Evolutionary conservation across 495 filamentous ascomycete species (phyloP).

Genomic region (Hyaloscypha variabilis): DNA sequence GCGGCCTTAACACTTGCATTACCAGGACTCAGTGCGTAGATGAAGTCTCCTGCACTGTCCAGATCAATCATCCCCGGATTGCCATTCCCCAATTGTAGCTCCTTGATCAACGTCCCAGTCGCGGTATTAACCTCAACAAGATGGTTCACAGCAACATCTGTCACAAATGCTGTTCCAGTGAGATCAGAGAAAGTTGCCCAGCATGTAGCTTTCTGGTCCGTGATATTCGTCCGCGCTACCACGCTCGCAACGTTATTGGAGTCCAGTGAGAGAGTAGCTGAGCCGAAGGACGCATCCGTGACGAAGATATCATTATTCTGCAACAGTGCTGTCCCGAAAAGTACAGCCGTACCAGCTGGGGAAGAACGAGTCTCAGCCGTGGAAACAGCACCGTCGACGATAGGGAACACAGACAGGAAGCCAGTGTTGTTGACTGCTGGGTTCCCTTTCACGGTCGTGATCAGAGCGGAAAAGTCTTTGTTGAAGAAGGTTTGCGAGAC

Average conservation of each 20-base stretch:
- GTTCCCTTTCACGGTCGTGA: conserved; percentile 61
- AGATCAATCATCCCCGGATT: conserved; percentile 59
- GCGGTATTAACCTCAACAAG: conserved; percentile 53
- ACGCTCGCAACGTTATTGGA: conserved; percentile 28
- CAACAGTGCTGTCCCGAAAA: conserved; percentile 55
- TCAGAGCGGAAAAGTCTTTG: conserved; percentile 48
- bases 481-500: conserved; percentile 60
- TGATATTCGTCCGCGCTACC: conserved; percentile 38
- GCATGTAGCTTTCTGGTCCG: conserved; percentile 56
- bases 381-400: conserved; percentile 34
- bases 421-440: conserved; percentile 53
- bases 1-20: conserved; percentile 47
- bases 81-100: conserved; percentile 34
- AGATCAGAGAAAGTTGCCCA: conserved; percentile 48
- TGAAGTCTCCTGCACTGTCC: conserved; percentile 47
- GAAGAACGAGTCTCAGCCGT: conserved; percentile 37
- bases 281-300: conserved; percentile 60
- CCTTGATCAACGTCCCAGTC: conserved; percentile 44
- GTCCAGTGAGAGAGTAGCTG: conserved; percentile 40
- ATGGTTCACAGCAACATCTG: conserved; percentile 51
- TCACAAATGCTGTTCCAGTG: conserved; percentile 54
- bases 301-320: conserved; percentile 47
- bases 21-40: conserved; percentile 58
- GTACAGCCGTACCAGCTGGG: conserved; percentile 51
- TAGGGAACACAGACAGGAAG: conserved; percentile 51